These are phyloP conservation scores for Stenogyne calaminthoides DNA, from an alignment of 305 asterid genomes.

Conservation along the genomic window DNA sequence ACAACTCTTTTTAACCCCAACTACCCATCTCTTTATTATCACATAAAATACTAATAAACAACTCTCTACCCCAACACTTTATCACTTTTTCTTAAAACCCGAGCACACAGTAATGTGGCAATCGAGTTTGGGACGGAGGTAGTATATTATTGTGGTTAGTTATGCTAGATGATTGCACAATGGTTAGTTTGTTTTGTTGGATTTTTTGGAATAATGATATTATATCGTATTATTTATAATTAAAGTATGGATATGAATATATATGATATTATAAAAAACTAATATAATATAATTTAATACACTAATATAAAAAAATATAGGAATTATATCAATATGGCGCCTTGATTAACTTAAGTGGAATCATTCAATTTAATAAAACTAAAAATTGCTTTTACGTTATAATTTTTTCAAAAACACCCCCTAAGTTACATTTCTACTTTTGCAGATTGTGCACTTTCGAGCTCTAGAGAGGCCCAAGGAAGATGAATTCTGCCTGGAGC, in stretches of 20 bases:
- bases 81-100: too few species aligned
- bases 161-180: not conserved
- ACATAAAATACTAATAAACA: too few species aligned
- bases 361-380: too few species aligned
- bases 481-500: conserved; percentile 89
- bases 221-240: not conserved
- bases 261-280: not conserved
- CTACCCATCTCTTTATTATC: too few species aligned
- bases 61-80: too few species aligned
- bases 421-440: conserved; percentile 5
- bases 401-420: too few species aligned
- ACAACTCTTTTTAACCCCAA: too few species aligned
- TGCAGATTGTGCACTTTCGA: conserved; percentile 93
- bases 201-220: not conserved
- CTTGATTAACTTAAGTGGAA: not conserved
- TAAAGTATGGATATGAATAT: too few species aligned
- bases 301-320: not conserved
- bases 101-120: too few species aligned
- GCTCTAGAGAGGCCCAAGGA: conserved; percentile 91
- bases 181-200: not conserved
- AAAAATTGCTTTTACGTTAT: too few species aligned
- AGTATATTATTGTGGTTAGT: not conserved
- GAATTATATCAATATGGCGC: not conserved
- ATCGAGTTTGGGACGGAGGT: too few species aligned
- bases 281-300: too few species aligned